Evolutionary conservation across 2,329 filamentous ascomycete genomes (phyloP), one percentile per base, ranked within the genome.

Genomic region (Fusarium illudens): DNA sequence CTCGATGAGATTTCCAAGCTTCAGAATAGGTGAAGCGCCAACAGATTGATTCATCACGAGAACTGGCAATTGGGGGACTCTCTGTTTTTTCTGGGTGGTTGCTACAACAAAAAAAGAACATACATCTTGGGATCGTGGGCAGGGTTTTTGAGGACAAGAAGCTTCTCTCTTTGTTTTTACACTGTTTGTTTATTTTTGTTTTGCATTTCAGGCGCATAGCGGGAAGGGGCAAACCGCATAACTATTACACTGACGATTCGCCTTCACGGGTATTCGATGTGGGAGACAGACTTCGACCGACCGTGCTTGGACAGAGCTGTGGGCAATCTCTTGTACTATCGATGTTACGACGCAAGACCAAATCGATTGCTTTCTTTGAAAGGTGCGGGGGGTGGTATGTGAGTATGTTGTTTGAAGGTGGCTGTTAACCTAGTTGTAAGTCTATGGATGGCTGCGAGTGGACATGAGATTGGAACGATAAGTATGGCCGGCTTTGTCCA

Each of bases 1-100:
- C 86, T 99, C 60, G 90, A 97, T 75, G 94, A 99, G 82, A 91
- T 98, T 80, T 92, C 90, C 72, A 96, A 96, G 84, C 83, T 97
- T 49, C 84, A 86, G 73, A 80, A 78, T 63, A 73, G 76, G 65
- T 80, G 71, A 75, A 65, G 46, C 39, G 33, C 50, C 15, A 33
- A 57, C 13, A 36, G 30, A 56, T 48, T 39, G 27, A 30, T 19
- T 29, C 30, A 30, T 8, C 8, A 42, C 37, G 20, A 49, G 44
- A 49, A 19, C 29, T 17, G 29, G 30, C 19, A 17, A 50, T 44
- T 27, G 15, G 42, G 58, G 39, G 4, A 37, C 51, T 68, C 42
- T 55, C 51, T 68, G 57, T 51, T 29, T 53, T 65, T n/a, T 58
- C 29, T 49, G 32, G 39, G 54, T 44, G 62, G 62, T 53, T 61